Evolutionary conservation across 805 yeast genomes (phyloP), one percentile per base, ranked within the genome.

Genomic region (Isabelozyma pseudorhagii): DNA sequence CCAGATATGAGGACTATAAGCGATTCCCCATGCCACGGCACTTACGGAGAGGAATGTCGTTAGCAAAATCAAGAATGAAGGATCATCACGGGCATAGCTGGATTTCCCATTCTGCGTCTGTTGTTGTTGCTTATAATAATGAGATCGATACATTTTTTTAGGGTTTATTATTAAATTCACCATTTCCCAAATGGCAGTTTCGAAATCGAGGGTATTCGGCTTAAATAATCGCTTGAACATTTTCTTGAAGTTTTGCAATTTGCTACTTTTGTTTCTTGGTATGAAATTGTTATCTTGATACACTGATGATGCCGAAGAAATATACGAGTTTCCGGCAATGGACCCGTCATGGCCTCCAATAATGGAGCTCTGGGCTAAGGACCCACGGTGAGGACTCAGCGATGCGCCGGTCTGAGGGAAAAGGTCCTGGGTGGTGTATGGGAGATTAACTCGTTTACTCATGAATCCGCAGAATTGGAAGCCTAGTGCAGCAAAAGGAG

Each of bases 151-250:
- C 60, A 91, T 96, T 53, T 88, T 84, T 59, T 85, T 81, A 1
- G 97, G 97, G 40, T 84, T 80, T 27, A 83, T 72, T 13, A 91
- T 72, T 48, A 91, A 70, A 60, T 89, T 80, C 52, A 86, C 72
- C 67, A 91, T 85, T 64, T 92, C 97, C 97, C 97, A 92, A 51
- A 84, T 77, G 11, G 97, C 97, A 1, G 96, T 88, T 66, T 92
- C 97, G 60, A 91, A 88, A 68, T 92, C 97, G 48, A 91, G 74
- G 0, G 96, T 85, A 8, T 85, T 87, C 1, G 96, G 92, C 56
- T 83, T 82, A 54, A 86, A 71, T 29, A 72, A 52, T 46, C 78
- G 58, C 46, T 60, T 61, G 44, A 62, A 47, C 73, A 72, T 69
- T 31, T 54, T 61, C 52, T 61, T 64, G 47, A 68, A 46, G 48